Base-by-base conservation (phyloP, 2,329 filamentous ascomycete genomes). In the Hymenoscyphus repandus region DNA sequence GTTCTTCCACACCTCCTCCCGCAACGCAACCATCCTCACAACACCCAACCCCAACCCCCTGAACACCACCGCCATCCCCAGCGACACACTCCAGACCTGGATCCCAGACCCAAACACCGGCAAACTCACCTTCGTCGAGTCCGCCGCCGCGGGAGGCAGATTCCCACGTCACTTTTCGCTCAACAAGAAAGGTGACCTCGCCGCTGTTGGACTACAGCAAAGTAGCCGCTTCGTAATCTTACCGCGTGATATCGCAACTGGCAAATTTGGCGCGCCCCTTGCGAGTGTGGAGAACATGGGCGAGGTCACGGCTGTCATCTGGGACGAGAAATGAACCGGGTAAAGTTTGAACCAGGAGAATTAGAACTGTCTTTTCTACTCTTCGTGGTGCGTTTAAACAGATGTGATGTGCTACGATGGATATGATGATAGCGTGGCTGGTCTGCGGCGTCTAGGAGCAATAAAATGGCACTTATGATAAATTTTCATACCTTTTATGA, bases 1-100 rank as follows among this genome's bases (percentile, higher is more conserved):
- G 33, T 87, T 82, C 70, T 64, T 90, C 46, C 73, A 86, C 58
- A 75, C 86, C 38, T 85, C 83, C 2, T 86, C 86, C 56, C 83
- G 88, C 54, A 77, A 78, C 62, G 84, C 85, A 62, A 72, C 70
- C 40, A 69, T 74, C 18, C 77, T 83, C 63, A 61, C 61, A 12
- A 71, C 78, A 49, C 68, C 72, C 50, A 73, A 73, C 66, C 73
- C 71, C 58, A 71, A 76, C 59, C 49, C 67, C 51, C 54, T 61
- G 57, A 71, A 75, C 62, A 68, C 58, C 55, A 74, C 72, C 7
- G 54, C 59, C 11, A 71, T 82, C 50, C 63, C 73, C 7, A 84
- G 83, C 0, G 85, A 88, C 65, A 78, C 85, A 1, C 69, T 91
- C 48, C 75, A 84, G 53, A 81, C 74, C 52, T 88, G 81, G 70